Conservation (phyloP, 2,329 filamentous ascomycete genomes). For the Fusarium avenaceum region DNA sequence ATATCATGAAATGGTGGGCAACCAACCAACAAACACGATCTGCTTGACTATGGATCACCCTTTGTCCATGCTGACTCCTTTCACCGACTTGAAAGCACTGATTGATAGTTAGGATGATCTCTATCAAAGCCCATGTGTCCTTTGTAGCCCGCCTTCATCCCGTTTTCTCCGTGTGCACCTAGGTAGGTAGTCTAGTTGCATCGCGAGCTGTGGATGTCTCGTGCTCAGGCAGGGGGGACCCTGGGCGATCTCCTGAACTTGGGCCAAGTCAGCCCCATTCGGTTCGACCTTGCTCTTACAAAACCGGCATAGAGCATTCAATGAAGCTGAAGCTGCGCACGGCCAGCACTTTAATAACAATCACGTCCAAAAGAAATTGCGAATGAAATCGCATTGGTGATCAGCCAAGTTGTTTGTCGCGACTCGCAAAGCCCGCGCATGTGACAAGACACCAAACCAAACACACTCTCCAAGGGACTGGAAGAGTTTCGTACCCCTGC, state of each 20-base stretch:
- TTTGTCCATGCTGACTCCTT: background rate
- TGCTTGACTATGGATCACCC: background rate
- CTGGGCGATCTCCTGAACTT: slow-evolving; percentile 38
- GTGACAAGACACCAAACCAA: slow-evolving; percentile 6
- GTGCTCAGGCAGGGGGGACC: slow-evolving; percentile 36
- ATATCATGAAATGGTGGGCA: background rate
- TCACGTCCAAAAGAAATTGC: slow-evolving; percentile 18
- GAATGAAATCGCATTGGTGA: slow-evolving; percentile 30
- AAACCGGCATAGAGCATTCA: slow-evolving; percentile 6
- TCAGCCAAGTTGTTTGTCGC: slow-evolving; percentile 20
- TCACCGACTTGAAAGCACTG: background rate
- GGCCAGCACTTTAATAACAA: slow-evolving; percentile 5
- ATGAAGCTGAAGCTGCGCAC: slow-evolving; percentile 24
- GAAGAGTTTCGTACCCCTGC: slow-evolving; percentile 45
- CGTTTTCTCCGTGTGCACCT: slow-evolving; percentile 18
- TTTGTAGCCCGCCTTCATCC: slow-evolving; percentile 36
- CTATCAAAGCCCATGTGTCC: slow-evolving; percentile 10
- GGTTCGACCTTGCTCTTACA: slow-evolving; percentile 24
- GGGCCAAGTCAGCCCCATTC: slow-evolving; percentile 29
- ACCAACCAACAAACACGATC: too few species aligned
- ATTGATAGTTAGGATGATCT: slow-evolving; percentile 5
- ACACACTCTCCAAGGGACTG: slow-evolving; percentile 17
- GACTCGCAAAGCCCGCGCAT: slow-evolving; percentile 13
- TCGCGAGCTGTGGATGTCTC: slow-evolving; percentile 35
- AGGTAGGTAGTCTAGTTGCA: slow-evolving; percentile 28